Conservation (phyloP, 768 basidiomycete genomes). For the Leccinum ochraceum region DNA sequence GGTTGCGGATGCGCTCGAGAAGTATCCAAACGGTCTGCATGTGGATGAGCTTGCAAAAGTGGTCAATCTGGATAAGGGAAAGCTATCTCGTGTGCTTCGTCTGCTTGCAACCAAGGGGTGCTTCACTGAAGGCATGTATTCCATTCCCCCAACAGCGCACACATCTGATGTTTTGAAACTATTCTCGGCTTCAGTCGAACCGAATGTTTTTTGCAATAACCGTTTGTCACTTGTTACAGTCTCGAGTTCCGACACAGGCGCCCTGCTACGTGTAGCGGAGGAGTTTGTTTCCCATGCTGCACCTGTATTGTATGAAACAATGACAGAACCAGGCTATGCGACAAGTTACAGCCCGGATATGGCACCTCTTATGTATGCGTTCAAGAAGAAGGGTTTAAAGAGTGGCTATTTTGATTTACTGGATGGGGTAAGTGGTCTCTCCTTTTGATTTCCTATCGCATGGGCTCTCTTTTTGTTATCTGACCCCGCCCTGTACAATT, state of each 20-base stretch:
- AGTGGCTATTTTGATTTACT: conserved; percentile 26
- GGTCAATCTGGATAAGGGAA: conserved; percentile 27
- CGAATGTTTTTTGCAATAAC: conserved; percentile 34
- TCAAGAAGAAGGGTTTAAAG: conserved; percentile 15
- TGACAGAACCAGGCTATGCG: conserved; percentile 28
- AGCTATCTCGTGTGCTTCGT: conserved; percentile 33
- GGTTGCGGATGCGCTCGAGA: conserved; percentile 10
- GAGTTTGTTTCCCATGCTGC: conserved; percentile 18
- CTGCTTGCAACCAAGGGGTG: conserved; percentile 32
- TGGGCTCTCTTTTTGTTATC: not conserved
- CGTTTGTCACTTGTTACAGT: conserved; percentile 32
- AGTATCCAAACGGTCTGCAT: conserved; percentile 31
- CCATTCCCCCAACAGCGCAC: not conserved
- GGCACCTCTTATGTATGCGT: conserved; percentile 24
- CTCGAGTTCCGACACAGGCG: conserved; percentile 14
- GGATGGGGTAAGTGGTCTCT: conserved; percentile 18
- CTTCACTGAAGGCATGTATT: not conserved
- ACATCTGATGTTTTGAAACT: not conserved
- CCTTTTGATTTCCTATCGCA: not conserved
- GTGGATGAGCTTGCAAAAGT: conserved; percentile 26
- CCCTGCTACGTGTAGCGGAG: conserved; percentile 7
- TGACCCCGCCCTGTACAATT: not conserved
- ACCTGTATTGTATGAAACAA: conserved; percentile 23
- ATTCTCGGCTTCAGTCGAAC: conserved; percentile 18
- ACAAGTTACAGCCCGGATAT: conserved; percentile 23